Evolutionary conservation across 2,329 filamentous ascomycete genomes (phyloP).

Genomic region (Penicillium glabrum): DNA sequence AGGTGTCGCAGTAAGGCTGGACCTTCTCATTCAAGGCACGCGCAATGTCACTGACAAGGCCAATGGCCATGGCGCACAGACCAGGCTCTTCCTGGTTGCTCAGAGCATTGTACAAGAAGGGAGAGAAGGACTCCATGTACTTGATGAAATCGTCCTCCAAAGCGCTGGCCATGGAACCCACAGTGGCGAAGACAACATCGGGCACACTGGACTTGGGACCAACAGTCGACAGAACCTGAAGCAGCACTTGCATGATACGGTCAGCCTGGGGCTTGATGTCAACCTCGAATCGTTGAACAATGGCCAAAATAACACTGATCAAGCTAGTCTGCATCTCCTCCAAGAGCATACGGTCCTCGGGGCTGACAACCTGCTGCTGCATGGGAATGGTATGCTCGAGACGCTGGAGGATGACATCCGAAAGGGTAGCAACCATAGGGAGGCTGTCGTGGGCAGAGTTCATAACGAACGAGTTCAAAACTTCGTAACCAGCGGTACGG

Average conservation of each 20-base stretch:
- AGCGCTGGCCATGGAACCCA: constrained; percentile 87
- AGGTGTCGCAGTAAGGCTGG: constrained; percentile 92
- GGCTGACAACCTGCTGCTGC: constrained; percentile 90
- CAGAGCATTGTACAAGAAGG: constrained; percentile 90
- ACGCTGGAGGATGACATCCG: constrained; percentile 84
- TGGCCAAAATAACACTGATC: constrained; percentile 84
- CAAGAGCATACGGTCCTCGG: constrained; percentile 92
- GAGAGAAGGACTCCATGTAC: constrained; percentile 95
- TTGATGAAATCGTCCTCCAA: constrained; percentile 91
- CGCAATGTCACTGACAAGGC: constrained; percentile 93
- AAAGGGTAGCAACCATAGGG: constrained; percentile 74
- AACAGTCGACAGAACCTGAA: constrained; percentile 75
- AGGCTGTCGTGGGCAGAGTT: constrained; percentile 88
- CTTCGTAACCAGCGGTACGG: constrained; percentile 93
- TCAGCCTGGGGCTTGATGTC: constrained; percentile 90
- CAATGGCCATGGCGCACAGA: constrained; percentile 95
- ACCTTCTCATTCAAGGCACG: constrained; percentile 86
- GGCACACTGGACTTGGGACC: constrained; percentile 89
- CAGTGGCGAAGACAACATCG: constrained; percentile 87
- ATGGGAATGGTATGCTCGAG: constrained; percentile 86
- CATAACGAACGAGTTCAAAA: constrained; percentile 89
- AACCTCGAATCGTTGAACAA: constrained; percentile 85
- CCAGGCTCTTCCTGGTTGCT: constrained; percentile 93
- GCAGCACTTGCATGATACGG: constrained; percentile 85
- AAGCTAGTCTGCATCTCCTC: constrained; percentile 98